Percentiles rank a stretch among this genome's conserved stretches.
Conservation (phyloP, 163 green algal species). For the Scenedesmus sp. region DNA sequence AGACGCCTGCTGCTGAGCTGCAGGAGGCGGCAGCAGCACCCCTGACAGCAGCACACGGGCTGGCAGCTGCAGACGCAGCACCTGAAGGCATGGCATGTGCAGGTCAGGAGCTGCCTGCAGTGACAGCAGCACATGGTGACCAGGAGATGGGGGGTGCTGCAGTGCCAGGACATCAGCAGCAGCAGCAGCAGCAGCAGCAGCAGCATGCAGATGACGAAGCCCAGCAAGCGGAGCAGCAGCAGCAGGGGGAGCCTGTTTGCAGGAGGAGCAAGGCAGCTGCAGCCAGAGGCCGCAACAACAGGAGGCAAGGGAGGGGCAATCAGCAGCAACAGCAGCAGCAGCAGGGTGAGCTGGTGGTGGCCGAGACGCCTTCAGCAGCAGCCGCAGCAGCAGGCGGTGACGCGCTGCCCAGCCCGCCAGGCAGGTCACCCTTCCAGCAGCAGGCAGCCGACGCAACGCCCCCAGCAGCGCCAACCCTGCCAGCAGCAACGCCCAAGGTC, state of each 20-base stretch:
- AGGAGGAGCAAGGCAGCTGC: conserved; percentile 21
- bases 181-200: conserved; percentile 4
- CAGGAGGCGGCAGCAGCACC: not conserved
- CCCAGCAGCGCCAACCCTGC: not conserved
- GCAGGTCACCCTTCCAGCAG: not conserved
- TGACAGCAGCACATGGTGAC: not conserved
- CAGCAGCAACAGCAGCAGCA: not conserved
- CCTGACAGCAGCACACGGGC: not conserved
- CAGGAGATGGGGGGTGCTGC: not conserved
- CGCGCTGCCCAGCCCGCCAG: not conserved
- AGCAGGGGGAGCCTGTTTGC: not conserved
- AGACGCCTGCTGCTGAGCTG: conserved; percentile 1
- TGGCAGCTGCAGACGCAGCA: conserved; percentile 4
- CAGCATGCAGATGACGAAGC: not conserved
- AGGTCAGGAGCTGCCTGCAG: not conserved
- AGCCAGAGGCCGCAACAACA: not conserved
- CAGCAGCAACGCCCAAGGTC: not conserved
- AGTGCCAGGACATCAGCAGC: not conserved
- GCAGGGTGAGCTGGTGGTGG: not conserved
- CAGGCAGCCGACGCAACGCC: not conserved
- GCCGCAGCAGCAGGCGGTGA: not conserved
- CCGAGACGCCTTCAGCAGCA: not conserved
- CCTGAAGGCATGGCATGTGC: not conserved
- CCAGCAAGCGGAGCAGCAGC: not conserved
- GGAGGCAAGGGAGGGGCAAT: not conserved